phyloP scores from a whole-genome alignment of 495 filamentous ascomycete species.

The Aspergillus bertholletiae region DNA sequence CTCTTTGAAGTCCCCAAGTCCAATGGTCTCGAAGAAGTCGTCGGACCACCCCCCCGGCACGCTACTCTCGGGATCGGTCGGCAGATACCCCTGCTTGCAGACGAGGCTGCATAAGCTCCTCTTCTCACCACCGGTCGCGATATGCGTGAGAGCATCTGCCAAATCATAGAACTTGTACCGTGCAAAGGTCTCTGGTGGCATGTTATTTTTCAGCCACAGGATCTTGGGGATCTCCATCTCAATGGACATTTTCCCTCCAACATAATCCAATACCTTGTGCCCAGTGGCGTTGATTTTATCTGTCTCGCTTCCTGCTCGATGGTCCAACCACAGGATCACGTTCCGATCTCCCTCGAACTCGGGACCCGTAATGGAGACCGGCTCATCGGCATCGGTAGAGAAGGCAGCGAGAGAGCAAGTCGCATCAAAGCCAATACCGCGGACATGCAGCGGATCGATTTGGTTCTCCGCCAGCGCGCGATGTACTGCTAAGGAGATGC shows the following conservation, averaged over 20 bases:
- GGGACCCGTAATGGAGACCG: slow-evolving; percentile 84
- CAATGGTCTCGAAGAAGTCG: slow-evolving; percentile 83
- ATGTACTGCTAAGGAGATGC: slow-evolving; percentile 80
- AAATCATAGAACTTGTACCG: slow-evolving; percentile 96
- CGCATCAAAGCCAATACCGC: slow-evolving; percentile 93
- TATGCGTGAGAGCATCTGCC: slow-evolving; percentile 84
- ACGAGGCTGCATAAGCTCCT: slow-evolving; percentile 90
- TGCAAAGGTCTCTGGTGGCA: slow-evolving; percentile 84
- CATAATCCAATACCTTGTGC: slow-evolving; percentile 88
- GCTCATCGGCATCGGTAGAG: slow-evolving; percentile 80
- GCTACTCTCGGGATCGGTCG: slow-evolving; percentile 92
- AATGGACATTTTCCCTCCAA: slow-evolving; percentile 94
- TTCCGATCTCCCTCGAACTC: slow-evolving; percentile 84
- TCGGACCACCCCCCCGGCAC: slow-evolving; percentile 99
- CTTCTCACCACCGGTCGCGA: slow-evolving; percentile 94
- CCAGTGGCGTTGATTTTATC: slow-evolving; percentile 86
- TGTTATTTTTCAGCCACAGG: slow-evolving; percentile 95
- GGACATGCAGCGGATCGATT: slow-evolving; percentile 66
- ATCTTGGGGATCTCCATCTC: slow-evolving; percentile 99
- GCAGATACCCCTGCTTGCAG: slow-evolving; percentile 94
- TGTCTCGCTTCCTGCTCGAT: slow-evolving; percentile 85
- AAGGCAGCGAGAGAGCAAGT: slow-evolving; percentile 95
- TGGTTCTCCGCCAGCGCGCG: slow-evolving; percentile 73
- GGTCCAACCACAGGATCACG: slow-evolving; percentile 92
- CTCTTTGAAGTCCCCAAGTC: slow-evolving; percentile 73